Conservation (phyloP, 495 filamentous ascomycete genomes). For the Hyaloscypha hepaticicola region DNA sequence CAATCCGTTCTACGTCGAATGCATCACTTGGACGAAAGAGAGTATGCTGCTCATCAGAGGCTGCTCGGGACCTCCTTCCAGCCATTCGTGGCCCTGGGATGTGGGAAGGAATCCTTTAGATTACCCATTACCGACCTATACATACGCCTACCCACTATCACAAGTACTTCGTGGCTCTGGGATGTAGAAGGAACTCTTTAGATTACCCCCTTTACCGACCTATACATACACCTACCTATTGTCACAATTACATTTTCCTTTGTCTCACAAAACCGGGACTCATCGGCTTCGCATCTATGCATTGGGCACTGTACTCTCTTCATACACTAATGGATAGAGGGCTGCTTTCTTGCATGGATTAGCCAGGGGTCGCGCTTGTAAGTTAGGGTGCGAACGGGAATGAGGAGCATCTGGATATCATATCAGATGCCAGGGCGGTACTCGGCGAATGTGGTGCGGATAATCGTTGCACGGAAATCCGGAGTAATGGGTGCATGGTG, state of each 20-base stretch:
- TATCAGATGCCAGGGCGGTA: background rate
- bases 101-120: conserved; percentile 46
- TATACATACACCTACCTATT: conserved; percentile 23
- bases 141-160: too few species aligned
- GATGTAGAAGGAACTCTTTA: conserved; percentile 50
- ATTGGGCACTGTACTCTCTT: background rate
- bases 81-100: conserved; percentile 52
- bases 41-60: conserved; percentile 57
- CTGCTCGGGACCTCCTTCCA: conserved; percentile 27
- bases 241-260: conserved; percentile 27
- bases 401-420: background rate
- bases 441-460: conserved; percentile 5
- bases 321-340: background rate
- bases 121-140: conserved; percentile 22
- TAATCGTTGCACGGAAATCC: conserved; percentile 19
- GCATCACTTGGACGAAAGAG: conserved; percentile 52
- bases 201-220: conserved; percentile 22
- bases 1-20: conserved; percentile 36
- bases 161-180: conserved; percentile 54
- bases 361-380: conserved; percentile 16
- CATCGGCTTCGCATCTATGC: conserved; percentile 7
- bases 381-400: conserved; percentile 13
- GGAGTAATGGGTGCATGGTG: conserved; percentile 8
- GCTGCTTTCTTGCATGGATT: conserved; percentile 5
- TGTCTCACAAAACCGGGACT: conserved; percentile 11